Evolutionary conservation across 768 basidiomycete genomes (phyloP).

Genomic region (Multifurca ochricompacta): DNA sequence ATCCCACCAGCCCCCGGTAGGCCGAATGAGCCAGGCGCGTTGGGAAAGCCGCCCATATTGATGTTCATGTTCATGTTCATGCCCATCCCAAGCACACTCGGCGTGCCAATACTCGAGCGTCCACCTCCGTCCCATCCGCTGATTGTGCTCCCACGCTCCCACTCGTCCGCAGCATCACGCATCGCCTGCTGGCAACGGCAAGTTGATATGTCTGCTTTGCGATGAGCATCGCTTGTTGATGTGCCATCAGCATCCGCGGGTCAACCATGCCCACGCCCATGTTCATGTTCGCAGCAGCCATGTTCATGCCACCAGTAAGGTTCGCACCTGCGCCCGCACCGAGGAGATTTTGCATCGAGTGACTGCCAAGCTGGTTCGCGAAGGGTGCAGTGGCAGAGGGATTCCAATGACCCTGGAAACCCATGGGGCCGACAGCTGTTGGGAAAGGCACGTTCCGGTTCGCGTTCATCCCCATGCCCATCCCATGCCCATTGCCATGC

Average conservation of each 20-base stretch:
- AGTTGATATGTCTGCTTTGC: conserved; percentile 89
- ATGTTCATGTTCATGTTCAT: conserved; percentile 24
- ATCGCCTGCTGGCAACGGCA: conserved; percentile 89
- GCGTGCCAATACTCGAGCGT: conserved; percentile 23
- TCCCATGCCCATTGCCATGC: conserved; percentile 31
- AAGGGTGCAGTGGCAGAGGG: conserved; percentile 11
- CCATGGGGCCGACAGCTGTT: conserved; percentile 17
- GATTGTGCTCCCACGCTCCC: conserved; percentile 68
- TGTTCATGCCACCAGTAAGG: not conserved
- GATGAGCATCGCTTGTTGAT: conserved; percentile 80
- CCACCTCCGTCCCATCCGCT: conserved; percentile 25
- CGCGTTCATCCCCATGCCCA: conserved; percentile 21
- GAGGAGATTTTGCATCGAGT: conserved; percentile 45
- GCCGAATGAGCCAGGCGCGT: not conserved
- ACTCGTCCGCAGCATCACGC: conserved; percentile 82
- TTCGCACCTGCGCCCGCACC: conserved; percentile 20
- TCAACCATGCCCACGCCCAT: conserved; percentile 17
- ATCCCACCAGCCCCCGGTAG: conserved; percentile 29
- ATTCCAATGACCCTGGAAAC: conserved; percentile 29
- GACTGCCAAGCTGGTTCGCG: conserved; percentile 24
- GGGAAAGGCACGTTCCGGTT: conserved; percentile 17
- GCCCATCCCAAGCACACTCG: conserved; percentile 31
- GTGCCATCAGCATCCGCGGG: conserved; percentile 44
- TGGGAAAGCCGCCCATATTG: conserved; percentile 12
- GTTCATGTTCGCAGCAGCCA: not conserved